Evolutionary conservation across 805 yeast species (phyloP).

Genomic region (Ogataea allantospora): DNA sequence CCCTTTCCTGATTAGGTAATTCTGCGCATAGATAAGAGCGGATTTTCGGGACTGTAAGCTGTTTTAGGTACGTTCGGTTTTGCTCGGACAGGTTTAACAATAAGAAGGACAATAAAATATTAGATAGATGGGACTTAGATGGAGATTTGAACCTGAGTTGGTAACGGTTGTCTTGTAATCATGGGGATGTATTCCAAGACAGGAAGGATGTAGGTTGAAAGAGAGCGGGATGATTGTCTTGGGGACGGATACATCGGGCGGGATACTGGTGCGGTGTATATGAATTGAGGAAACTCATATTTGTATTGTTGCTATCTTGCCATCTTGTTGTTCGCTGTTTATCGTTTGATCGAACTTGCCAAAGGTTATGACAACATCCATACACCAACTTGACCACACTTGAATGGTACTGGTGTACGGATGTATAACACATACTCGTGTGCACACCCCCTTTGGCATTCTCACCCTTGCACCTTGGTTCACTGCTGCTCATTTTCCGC

Average conservation of each 20-base stretch:
- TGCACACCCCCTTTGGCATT: background rate
- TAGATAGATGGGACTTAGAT: background rate
- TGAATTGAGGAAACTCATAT: too few relatives aligned
- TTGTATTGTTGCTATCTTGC: too few relatives aligned
- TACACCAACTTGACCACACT: background rate
- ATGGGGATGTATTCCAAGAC: background rate
- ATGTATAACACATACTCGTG: background rate
- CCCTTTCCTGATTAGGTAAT: slow-evolving; percentile 6
- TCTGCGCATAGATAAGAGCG: slow-evolving; percentile 2
- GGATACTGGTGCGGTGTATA: too few relatives aligned
- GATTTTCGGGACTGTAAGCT: slow-evolving; percentile 2
- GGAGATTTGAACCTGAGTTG: background rate
- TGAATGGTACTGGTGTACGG: background rate
- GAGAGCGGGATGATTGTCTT: too few relatives aligned
- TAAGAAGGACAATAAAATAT: background rate
- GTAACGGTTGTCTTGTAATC: background rate
- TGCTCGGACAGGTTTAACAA: slow-evolving; percentile 7
- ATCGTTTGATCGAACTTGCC: too few relatives aligned
- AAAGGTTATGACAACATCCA: background rate
- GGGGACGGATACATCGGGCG: slow-evolving; percentile 1
- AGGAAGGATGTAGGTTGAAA: background rate
- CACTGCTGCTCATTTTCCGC: slow-evolving; percentile 6
- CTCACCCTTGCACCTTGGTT: slow-evolving; percentile 1
- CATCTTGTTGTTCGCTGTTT: too few relatives aligned
- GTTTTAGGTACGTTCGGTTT: slow-evolving; percentile 6